Conservation (phyloP, 495 filamentous ascomycete genomes). For the Lichenothelia convexa region DNA sequence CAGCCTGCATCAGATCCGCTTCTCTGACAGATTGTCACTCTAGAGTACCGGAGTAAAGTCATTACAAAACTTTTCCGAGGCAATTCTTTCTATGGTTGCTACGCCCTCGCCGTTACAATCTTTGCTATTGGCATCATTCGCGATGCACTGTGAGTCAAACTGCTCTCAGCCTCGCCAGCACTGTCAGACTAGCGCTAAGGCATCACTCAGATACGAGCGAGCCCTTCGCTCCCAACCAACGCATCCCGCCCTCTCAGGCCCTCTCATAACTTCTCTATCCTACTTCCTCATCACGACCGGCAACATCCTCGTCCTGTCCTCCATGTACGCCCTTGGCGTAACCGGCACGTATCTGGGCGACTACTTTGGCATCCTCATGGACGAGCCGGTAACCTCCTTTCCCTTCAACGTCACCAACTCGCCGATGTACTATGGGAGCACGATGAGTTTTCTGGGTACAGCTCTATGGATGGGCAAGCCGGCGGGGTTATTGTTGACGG, state of each 20-base stretch:
- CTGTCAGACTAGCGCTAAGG: not conserved
- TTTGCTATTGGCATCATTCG: conserved; percentile 81
- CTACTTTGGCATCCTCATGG: conserved; percentile 98
- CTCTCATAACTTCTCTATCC: conserved; percentile 35
- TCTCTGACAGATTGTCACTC: conserved; percentile 1
- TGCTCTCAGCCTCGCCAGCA: conserved; percentile 6
- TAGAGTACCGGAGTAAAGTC: conserved; percentile 80
- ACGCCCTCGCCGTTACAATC: conserved; percentile 70
- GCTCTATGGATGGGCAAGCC: conserved; percentile 82
- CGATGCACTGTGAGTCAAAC: conserved; percentile 44
- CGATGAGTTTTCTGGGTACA: conserved; percentile 76
- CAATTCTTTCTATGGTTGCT: conserved; percentile 68
- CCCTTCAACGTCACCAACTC: conserved; percentile 86
- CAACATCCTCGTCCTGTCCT: conserved; percentile 70
- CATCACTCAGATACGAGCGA: conserved; percentile 36
- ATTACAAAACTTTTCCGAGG: conserved; percentile 75
- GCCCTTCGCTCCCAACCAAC: conserved; percentile 65
- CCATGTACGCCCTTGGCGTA: conserved; percentile 83
- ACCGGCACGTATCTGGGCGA: conserved; percentile 96
- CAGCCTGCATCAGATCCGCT: too few species aligned
- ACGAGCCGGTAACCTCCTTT: conserved; percentile 77
- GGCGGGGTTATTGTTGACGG: conserved; percentile 63
- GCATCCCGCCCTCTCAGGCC: conserved; percentile 38
- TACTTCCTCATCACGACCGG: conserved; percentile 52
- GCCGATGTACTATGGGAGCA: conserved; percentile 94